Evolutionary conservation across 2,329 filamentous ascomycete species (phyloP), one percentile per base, ranked within the genome.

Genomic region (Fusarium sp.): DNA sequence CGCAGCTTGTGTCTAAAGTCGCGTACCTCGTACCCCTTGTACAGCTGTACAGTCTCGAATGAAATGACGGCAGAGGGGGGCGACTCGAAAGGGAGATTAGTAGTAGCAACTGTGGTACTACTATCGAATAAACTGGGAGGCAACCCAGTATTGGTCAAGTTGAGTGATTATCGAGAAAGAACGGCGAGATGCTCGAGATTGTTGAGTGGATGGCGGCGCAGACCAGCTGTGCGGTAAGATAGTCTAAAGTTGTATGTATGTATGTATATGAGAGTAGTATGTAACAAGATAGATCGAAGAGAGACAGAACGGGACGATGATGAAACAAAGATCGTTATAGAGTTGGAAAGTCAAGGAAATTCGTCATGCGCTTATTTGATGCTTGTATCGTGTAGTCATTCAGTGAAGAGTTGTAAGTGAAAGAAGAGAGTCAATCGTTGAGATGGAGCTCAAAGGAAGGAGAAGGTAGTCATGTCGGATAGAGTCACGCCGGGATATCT

Each of bases 361-460:
- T 58, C 55, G 59, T 69, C 68, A 68, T 62, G 59, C 71, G 71
- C 63, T 72, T 70, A 61, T 69, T 71, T 71, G 67, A 58, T 68
- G 63, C 60, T 73, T 69, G 57, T 72, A 66, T 75, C 67, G 73
- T 74, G 54, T 68, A 73, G 69, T 75, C 63, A 69, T 75, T 66
- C 71, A 69, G 63, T 63, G 61, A 30, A 59, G 57, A 62, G 63
- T 58, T 71, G 61, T 54, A 61, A 70, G 61, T 66, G 69, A 72
- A 60, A 71, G 72, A 61, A 69, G 68, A 63, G 63, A 58, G 53
- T 59, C 32, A 41, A 51, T 41, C 14, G 49, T 51, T 51, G 49
- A 51, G 41, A 53, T 56, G 55, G 63, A 55, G 58, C 59, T 63
- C 63, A 66, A 65, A 59, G 59, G 65, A 46, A 55, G 66, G 50